A percentile compares a stretch with the other conserved stretches of the same genome.
Evolutionary conservation across 176 grass and related monocot genomes (phyloP).

Genomic region (Cymbopogon citratus): DNA sequence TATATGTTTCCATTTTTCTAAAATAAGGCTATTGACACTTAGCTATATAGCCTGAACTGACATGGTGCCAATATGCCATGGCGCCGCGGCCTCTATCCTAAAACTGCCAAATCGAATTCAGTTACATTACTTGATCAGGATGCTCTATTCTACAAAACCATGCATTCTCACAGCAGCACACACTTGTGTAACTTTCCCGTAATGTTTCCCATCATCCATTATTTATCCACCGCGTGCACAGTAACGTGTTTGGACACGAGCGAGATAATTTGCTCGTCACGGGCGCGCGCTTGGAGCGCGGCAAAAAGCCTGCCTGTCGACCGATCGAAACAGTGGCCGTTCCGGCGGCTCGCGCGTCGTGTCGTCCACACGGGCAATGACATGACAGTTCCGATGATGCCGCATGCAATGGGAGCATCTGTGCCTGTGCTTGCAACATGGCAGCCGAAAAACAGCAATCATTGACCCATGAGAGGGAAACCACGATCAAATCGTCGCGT

Average conservation of each 20-base stretch:
- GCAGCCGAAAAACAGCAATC: constrained; percentile 25
- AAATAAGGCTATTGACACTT: no score
- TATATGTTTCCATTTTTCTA: no score
- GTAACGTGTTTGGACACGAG: neutral
- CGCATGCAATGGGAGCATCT: neutral
- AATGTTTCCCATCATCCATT: neutral
- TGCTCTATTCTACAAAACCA: neutral
- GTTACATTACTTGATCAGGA: neutral
- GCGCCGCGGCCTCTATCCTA: neutral
- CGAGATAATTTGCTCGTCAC: neutral
- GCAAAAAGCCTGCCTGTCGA: neutral
- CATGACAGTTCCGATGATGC: constrained; percentile 8
- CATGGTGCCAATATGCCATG: neutral
- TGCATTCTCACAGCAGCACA: neutral
- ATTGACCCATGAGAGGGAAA: constrained; percentile 20
- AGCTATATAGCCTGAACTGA: neutral
- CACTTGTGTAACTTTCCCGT: neutral
- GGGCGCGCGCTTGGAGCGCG: neutral
- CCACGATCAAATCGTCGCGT: neutral
- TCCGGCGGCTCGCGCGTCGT: neutral
- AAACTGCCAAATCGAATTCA: neutral
- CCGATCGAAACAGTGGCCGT: neutral
- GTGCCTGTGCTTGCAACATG: neutral
- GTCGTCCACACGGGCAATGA: neutral
- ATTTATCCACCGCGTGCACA: neutral